Conservation (phyloP, 2,329 filamentous ascomycete genomes). For the Incumbomyces delicatus region DNA sequence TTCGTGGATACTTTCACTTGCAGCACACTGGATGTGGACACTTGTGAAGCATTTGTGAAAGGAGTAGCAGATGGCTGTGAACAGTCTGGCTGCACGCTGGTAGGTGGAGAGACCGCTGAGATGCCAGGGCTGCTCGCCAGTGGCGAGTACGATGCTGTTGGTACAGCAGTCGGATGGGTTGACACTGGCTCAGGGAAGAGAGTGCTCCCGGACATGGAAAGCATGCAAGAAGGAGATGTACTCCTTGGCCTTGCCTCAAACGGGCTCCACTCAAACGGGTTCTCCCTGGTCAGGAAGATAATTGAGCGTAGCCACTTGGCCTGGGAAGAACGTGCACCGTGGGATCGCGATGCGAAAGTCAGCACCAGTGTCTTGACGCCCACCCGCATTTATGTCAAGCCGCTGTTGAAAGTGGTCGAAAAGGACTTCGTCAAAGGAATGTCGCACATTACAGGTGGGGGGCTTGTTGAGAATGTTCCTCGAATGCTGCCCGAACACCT, state of each 20-base stretch:
- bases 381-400: slow-evolving; percentile 86
- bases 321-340: slow-evolving; percentile 67
- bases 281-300: slow-evolving; percentile 89
- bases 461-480: slow-evolving; percentile 85
- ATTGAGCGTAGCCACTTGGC: slow-evolving; percentile 61
- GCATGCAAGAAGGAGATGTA: slow-evolving; percentile 74
- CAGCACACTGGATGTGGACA: slow-evolving; percentile 69
- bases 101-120: slow-evolving; percentile 96
- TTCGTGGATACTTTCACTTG: slow-evolving; percentile 98
- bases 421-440: slow-evolving; percentile 72
- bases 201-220: slow-evolving; percentile 63
- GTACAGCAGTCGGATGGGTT: slow-evolving; percentile 80
- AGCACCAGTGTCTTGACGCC: slow-evolving; percentile 76
- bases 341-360: slow-evolving; percentile 49
- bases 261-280: slow-evolving; percentile 92
- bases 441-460: slow-evolving; percentile 93
- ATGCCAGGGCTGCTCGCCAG: slow-evolving; percentile 92
- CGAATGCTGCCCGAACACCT: slow-evolving; percentile 77
- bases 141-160: slow-evolving; percentile 87
- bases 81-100: slow-evolving; percentile 74
- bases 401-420: slow-evolving; percentile 56
- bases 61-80: slow-evolving; percentile 83
- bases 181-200: slow-evolving; percentile 41
- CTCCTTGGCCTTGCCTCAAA: slow-evolving; percentile 76
- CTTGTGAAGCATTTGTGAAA: slow-evolving; percentile 76